Base-by-base conservation (phyloP, 352 stramenopile species). In the Globisporangium irregulare region DNA sequence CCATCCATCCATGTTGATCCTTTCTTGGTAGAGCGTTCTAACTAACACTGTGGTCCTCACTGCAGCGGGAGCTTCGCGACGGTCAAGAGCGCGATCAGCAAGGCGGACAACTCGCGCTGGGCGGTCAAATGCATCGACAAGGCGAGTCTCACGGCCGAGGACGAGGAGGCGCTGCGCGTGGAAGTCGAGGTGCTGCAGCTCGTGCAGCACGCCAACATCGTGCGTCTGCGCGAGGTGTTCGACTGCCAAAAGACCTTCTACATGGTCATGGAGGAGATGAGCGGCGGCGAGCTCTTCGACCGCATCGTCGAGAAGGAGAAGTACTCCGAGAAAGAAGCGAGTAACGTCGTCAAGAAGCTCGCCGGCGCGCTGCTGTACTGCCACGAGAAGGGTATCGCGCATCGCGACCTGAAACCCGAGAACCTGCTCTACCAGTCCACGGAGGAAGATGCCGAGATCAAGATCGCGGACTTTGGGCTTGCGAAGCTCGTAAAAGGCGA, bases 251-350 rank as follows among this genome's bases (percentile, higher is more conserved):
- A 94, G 66, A 95, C 86, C 25, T 94, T 97, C 55, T 95, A 96
- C 80, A 94, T 98, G 83, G 88, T 97, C 68, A 96, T 97, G 84
- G 91, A 97, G 68, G 81, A 96, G 62, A 93, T 95, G 80, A 94
- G 79, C 50, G 93, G 93, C 32, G 91, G 90, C 7, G 93, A 98
- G 68, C 82, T 98, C 34, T 98, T 98, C 69, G 93, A 98, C 68
- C 81, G 93, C 62, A 97, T 98, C 65, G 93, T 97, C 36, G 76
- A 95, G 68, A 95, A 97, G 66, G 86, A 96, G 38, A 95, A 97
- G 62, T 98, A 98, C 77, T 91, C 84, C 0, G 92, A 98, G 68
- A 84, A 92, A 34, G 91, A 98, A 66, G 93, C 92, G 4, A 87
- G 83, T 53, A 63, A 66, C 15, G 86, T 92, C 8, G 91, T 98